Evolutionary conservation across 257 asterid species (phyloP).

Genomic region (Coffea eugenioides): DNA sequence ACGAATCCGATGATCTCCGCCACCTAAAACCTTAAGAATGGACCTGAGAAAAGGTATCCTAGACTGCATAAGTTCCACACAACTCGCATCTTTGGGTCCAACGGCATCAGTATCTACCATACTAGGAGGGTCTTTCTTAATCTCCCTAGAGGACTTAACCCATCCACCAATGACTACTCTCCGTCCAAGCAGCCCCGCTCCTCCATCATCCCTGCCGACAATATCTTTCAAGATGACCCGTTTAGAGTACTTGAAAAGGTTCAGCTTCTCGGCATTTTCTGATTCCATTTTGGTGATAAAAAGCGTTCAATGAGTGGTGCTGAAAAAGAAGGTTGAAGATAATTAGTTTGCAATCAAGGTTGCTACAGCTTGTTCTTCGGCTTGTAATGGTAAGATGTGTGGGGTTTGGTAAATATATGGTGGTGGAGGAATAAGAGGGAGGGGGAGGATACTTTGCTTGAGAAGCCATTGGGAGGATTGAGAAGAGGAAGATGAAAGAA

Average conservation of each 20-base stretch:
- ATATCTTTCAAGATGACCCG: slow-evolving; percentile 59
- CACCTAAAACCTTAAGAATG: slow-evolving; percentile 54
- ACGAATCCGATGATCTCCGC: slow-evolving; percentile 44
- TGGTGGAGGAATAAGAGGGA: background rate
- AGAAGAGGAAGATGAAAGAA: slow-evolving; percentile 32
- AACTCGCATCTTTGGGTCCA: slow-evolving; percentile 47
- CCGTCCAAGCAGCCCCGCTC: slow-evolving; percentile 52
- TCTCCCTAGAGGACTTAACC: slow-evolving; percentile 79
- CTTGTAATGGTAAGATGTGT: slow-evolving; percentile 12
- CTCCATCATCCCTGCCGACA: slow-evolving; percentile 51
- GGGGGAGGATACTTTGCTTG: slow-evolving; percentile 54
- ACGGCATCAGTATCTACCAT: slow-evolving; percentile 16
- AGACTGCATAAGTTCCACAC: slow-evolving; percentile 59
- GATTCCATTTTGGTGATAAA: slow-evolving; percentile 41
- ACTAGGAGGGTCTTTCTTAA: slow-evolving; percentile 40
- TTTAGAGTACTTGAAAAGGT: slow-evolving; percentile 53
- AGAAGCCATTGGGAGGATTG: slow-evolving; percentile 39
- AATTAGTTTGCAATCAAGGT: slow-evolving; percentile 1
- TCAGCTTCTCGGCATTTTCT: slow-evolving; percentile 36
- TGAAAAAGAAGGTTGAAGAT: background rate
- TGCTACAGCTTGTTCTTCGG: background rate
- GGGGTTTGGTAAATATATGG: slow-evolving; percentile 28
- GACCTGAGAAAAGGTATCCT: slow-evolving; percentile 59
- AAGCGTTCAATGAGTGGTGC: background rate
- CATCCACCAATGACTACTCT: slow-evolving; percentile 79